Evolutionary conservation across 2,329 filamentous ascomycete genomes (phyloP).

Genomic region (Cephalotrichum gorgonifer): DNA sequence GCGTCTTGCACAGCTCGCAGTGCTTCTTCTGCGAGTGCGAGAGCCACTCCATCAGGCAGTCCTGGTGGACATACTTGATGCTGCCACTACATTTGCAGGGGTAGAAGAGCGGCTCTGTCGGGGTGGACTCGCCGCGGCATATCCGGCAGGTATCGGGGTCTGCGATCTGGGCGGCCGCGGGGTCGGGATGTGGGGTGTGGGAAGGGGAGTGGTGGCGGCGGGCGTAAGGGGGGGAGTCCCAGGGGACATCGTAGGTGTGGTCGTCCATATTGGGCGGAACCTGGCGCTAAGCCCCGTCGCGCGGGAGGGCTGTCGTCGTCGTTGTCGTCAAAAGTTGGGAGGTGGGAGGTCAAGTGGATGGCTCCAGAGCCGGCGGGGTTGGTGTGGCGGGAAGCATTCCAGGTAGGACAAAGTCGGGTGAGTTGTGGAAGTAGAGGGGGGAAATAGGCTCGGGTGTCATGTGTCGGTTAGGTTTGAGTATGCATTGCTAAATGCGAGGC

Average conservation of each 20-base stretch:
- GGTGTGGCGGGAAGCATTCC: constrained; percentile 1
- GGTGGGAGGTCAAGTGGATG: neutral
- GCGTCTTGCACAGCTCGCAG: constrained; percentile 98
- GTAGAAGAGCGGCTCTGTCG: constrained; percentile 82
- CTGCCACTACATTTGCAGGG: constrained; percentile 98
- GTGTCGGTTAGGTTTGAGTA: too few relatives aligned
- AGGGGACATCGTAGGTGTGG: neutral
- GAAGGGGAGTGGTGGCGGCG: constrained; percentile 12
- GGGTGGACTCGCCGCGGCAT: constrained; percentile 79
- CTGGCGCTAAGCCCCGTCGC: constrained; percentile 3
- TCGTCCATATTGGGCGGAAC: neutral
- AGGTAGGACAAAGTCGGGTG: neutral
- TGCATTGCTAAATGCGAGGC: too few relatives aligned
- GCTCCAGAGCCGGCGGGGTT: neutral
- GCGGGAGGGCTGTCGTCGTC: neutral
- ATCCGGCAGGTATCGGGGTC: constrained; percentile 88
- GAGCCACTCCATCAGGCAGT: constrained; percentile 97
- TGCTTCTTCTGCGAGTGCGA: constrained; percentile 99
- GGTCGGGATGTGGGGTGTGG: constrained; percentile 4
- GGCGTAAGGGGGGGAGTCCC: constrained; percentile 8
- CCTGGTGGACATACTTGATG: constrained; percentile 97
- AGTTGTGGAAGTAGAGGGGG: neutral
- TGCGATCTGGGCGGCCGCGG: neutral
- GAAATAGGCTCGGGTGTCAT: neutral
- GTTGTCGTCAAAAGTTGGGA: neutral